Evolutionary conservation across 371 early-diverging fungal species (phyloP).

Genomic region (Rhizopus delemar): DNA sequence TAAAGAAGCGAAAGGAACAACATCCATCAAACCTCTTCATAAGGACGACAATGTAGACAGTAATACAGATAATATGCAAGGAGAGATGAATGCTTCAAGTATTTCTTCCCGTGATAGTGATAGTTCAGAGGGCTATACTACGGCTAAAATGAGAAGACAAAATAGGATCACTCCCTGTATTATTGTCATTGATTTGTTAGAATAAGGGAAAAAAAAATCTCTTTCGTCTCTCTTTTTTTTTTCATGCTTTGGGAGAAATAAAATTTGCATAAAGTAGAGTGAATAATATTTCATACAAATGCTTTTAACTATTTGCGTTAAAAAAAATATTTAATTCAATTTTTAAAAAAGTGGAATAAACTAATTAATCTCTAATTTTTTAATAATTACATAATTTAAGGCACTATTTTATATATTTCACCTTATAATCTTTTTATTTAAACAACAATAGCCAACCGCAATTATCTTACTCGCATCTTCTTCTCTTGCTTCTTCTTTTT

Average conservation of each 20-base stretch:
- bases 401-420: too few relatives aligned
- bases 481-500: too few relatives aligned
- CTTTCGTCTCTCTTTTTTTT: not conserved
- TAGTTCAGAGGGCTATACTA: not conserved
- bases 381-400: too few relatives aligned
- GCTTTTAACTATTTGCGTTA: too few relatives aligned
- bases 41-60: not conserved
- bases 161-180: not conserved
- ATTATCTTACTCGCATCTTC: too few relatives aligned
- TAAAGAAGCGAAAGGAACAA: not conserved
- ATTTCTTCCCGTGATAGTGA: not conserved
- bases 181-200: not conserved
- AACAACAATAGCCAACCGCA: too few relatives aligned
- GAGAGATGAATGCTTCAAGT: not conserved
- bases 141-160: not conserved
- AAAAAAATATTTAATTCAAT: too few relatives aligned
- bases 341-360: too few relatives aligned
- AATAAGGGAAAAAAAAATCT: not conserved
- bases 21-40: not conserved
- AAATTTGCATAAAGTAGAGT: not conserved
- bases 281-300: not conserved
- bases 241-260: not conserved
- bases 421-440: too few relatives aligned
- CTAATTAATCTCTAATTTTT: too few relatives aligned
- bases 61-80: not conserved